These are phyloP conservation scores for Penicillium thymicola DNA, from an alignment of 2,329 filamentous ascomycete species.

Conservation along the genomic window DNA sequence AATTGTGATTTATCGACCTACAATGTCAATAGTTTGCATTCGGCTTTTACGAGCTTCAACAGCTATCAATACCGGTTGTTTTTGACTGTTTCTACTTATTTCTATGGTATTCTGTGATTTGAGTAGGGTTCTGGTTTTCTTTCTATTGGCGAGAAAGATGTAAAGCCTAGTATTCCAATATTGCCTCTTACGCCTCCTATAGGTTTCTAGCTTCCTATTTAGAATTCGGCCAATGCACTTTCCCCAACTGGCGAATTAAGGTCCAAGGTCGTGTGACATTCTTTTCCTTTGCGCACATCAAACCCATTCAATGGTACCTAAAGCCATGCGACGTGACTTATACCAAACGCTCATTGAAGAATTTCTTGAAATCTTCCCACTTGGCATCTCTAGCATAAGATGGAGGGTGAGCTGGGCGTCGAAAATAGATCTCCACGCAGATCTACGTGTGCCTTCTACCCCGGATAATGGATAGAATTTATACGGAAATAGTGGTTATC, in stretches of 20 bases:
- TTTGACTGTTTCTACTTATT: neutral
- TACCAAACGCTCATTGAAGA: neutral
- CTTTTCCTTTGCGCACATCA: too few species aligned
- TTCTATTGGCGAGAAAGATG: too few species aligned
- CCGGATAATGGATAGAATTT: too few species aligned
- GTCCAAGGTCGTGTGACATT: too few species aligned
- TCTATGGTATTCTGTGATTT: neutral
- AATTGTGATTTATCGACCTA: constrained; percentile 14
- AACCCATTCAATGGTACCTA: neutral
- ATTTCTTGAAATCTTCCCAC: neutral
- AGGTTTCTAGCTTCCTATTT: neutral
- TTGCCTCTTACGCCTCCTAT: neutral
- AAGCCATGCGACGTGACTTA: neutral
- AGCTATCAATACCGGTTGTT: constrained; percentile 10
- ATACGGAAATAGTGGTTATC: too few species aligned
- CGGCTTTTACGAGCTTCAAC: constrained; percentile 20
- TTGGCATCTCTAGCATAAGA: neutral
- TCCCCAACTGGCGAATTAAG: neutral
- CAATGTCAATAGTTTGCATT: constrained; percentile 16
- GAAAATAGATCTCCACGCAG: neutral
- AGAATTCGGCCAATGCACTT: neutral
- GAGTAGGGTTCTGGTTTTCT: too few species aligned
- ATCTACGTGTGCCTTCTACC: too few species aligned
- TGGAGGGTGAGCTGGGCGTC: neutral
- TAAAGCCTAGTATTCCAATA: too few species aligned